phyloP scores from a whole-genome alignment of 2,329 filamentous ascomycete species.

The Aspergillus glaucus region DNA sequence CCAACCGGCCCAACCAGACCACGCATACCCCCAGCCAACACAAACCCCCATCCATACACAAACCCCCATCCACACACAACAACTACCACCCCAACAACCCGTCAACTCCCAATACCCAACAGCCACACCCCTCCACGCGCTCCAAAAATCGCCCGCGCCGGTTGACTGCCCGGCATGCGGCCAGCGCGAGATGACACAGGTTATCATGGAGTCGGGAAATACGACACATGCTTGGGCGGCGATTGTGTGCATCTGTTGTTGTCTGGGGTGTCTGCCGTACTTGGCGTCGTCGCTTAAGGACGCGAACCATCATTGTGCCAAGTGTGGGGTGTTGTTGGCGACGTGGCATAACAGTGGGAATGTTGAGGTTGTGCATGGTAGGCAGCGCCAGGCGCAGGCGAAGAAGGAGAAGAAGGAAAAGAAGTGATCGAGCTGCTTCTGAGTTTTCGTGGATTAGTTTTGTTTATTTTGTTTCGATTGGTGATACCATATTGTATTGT shows the following conservation, averaged over 20 bases:
- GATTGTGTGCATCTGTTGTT: slow-evolving; percentile 37
- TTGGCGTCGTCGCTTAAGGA: slow-evolving; percentile 44
- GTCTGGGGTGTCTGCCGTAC: slow-evolving; percentile 46
- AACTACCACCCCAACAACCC: slow-evolving; percentile 1
- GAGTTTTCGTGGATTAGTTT: neutral
- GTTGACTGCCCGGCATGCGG: slow-evolving; percentile 46
- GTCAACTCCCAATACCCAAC: slow-evolving; percentile 14
- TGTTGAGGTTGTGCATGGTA: slow-evolving; percentile 36
- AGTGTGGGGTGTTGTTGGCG: slow-evolving; percentile 41
- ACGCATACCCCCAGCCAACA: neutral
- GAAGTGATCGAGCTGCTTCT: neutral
- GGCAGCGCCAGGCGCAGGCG: neutral
- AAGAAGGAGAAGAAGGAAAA: neutral
- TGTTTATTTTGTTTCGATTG: neutral
- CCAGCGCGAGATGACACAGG: slow-evolving; percentile 27
- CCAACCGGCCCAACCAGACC: neutral
- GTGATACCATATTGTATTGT: neutral
- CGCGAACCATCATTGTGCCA: slow-evolving; percentile 44
- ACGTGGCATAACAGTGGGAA: slow-evolving; percentile 46
- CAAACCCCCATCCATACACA: neutral
- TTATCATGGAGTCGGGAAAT: slow-evolving; percentile 15
- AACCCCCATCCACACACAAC: neutral
- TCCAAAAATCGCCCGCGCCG: slow-evolving; percentile 31
- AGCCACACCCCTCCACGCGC: slow-evolving; percentile 18
- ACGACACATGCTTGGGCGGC: slow-evolving; percentile 39